Evolutionary conservation across 352 stramenopile genomes (phyloP).

Genomic region (Globisporangium irregulare): DNA sequence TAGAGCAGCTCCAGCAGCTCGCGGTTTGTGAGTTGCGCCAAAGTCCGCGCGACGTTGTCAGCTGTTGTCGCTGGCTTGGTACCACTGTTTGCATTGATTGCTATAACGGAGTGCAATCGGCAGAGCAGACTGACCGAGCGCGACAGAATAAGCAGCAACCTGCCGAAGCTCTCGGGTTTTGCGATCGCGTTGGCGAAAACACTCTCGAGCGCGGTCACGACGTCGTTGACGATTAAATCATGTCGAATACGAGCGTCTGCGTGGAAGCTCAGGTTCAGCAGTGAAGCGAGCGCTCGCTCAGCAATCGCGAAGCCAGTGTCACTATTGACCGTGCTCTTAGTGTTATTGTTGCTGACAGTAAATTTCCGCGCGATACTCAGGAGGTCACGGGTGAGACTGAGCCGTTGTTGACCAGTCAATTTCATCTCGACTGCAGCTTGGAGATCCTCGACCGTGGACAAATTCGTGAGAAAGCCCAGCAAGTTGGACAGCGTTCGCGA

Average conservation of each 20-base stretch:
- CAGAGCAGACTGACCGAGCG: slow-evolving; percentile 55
- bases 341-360: neutral
- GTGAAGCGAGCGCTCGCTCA: slow-evolving; percentile 46
- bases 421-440: slow-evolving; percentile 26
- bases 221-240: slow-evolving; percentile 29
- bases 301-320: neutral
- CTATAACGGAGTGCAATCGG: slow-evolving; percentile 38
- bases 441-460: slow-evolving; percentile 38
- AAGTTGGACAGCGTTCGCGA: slow-evolving; percentile 25
- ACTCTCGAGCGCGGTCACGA: slow-evolving; percentile 17
- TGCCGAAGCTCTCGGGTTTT: slow-evolving; percentile 8
- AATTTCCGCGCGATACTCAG: slow-evolving; percentile 6
- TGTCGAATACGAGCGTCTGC: slow-evolving; percentile 29
- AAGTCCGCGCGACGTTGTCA: neutral
- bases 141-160: slow-evolving; percentile 35
- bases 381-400: neutral
- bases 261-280: slow-evolving; percentile 71
- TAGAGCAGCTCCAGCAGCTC: slow-evolving; percentile 31
- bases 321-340: neutral
- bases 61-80: neutral
- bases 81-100: neutral
- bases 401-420: neutral
- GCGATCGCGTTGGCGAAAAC: slow-evolving; percentile 22
- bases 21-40: slow-evolving; percentile 17
- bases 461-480: slow-evolving; percentile 55